These are phyloP conservation scores for Pinus taeda DNA, from an alignment of 75 land plant species.

Conservation along the genomic window DNA sequence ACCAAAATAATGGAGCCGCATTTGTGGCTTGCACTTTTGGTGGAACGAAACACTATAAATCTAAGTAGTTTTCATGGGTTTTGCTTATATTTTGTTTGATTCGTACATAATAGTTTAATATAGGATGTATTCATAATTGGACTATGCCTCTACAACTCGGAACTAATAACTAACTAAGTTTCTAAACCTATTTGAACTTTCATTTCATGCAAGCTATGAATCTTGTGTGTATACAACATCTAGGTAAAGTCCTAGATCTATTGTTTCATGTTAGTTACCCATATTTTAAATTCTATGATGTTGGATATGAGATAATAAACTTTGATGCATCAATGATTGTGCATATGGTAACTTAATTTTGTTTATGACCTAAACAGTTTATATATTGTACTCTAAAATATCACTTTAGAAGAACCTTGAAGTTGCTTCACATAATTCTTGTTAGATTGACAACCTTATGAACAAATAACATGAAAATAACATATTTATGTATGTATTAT, in stretches of 20 bases:
- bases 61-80: conserved; percentile 55
- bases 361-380: no score
- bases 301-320: no score
- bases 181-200: neutral
- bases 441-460: no score
- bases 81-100: neutral
- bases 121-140: neutral
- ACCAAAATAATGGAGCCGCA: conserved; percentile 67
- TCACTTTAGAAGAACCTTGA: no score
- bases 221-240: conserved; percentile 40
- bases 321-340: no score
- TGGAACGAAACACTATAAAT: conserved; percentile 61
- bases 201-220: conserved; percentile 41
- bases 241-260: conserved; percentile 30
- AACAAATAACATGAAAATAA: no score
- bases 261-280: neutral
- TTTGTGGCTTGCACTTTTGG: conserved; percentile 80
- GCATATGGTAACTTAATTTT: no score
- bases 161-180: neutral
- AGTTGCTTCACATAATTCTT: no score
- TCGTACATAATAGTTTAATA: neutral
- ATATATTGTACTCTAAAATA: no score
- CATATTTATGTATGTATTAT: no score
- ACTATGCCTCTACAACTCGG: neutral
- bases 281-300: neutral